These are phyloP conservation scores for Coniochaeta ligniaria DNA, from an alignment of 2,329 filamentous ascomycete genomes.

Conservation along the genomic window DNA sequence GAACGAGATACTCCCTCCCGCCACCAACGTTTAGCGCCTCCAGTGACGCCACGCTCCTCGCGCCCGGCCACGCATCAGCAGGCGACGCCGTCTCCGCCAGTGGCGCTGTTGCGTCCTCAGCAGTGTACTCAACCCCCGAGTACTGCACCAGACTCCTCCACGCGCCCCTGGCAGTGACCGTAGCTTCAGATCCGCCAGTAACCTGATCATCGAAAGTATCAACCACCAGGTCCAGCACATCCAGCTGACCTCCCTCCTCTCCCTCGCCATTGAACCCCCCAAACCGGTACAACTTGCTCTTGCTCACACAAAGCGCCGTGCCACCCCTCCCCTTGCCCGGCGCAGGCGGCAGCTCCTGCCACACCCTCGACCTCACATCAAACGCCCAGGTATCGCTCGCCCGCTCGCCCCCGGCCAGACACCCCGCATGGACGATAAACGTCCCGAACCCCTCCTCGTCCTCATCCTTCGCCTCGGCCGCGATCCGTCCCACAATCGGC, in stretches of 20 bases:
- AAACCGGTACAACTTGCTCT: conserved; percentile 66
- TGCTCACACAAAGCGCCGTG: conserved; percentile 56
- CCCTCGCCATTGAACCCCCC: conserved; percentile 68
- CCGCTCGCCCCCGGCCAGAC: conserved; percentile 54
- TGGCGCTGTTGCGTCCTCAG: conserved; percentile 21
- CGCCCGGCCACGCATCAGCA: conserved; percentile 35
- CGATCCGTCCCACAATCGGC: conserved; percentile 50
- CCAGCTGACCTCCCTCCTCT: conserved; percentile 65
- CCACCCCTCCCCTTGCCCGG: conserved; percentile 62
- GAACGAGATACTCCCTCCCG: conserved; percentile 54
- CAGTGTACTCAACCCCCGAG: conserved; percentile 16
- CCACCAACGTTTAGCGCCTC: conserved; percentile 50
- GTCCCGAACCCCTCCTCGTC: conserved; percentile 57
- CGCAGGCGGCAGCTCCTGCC: conserved; percentile 61
- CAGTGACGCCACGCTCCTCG: conserved; percentile 46
- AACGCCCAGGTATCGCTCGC: conserved; percentile 72
- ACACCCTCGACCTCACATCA: conserved; percentile 53
- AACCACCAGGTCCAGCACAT: conserved; percentile 54
- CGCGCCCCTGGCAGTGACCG: conserved; percentile 38
- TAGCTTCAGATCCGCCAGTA: conserved; percentile 39
- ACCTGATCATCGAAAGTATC: conserved; percentile 44
- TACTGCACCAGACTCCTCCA: conserved; percentile 45
- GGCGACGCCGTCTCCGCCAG: conserved; percentile 3
- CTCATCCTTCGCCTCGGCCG: conserved; percentile 51
- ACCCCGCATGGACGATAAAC: conserved; percentile 72